phyloP scores from a whole-genome alignment of 2,329 filamentous ascomycete species.

The Moelleriella libera region DNA sequence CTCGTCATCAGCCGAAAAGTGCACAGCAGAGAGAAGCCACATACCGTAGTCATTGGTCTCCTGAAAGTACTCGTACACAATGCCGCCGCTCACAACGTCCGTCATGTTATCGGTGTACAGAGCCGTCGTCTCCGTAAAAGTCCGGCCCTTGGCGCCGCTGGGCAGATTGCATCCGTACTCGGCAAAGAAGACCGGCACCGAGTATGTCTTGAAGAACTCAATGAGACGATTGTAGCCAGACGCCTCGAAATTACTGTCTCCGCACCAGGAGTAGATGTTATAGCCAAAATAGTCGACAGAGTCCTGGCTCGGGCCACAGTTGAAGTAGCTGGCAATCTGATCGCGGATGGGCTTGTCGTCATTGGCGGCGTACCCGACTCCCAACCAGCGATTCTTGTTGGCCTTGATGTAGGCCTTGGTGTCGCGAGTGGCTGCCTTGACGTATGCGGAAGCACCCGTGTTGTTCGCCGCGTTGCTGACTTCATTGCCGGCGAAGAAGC shows the following conservation, averaged over 20 bases:
- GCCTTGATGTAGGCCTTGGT: conserved; percentile 85
- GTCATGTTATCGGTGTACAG: conserved; percentile 76
- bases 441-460: conserved; percentile 80
- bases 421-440: conserved; percentile 95
- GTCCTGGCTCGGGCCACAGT: conserved; percentile 55
- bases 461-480: conserved; percentile 83
- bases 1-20: not conserved
- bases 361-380: conserved; percentile 92
- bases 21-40: conserved; percentile 9
- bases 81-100: conserved; percentile 80
- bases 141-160: conserved; percentile 49
- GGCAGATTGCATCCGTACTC: conserved; percentile 90
- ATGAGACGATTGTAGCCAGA: conserved; percentile 78
- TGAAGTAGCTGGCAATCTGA: conserved; percentile 83
- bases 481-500: conserved; percentile 98
- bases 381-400: conserved; percentile 63
- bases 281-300: conserved; percentile 97
- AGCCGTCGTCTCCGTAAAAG: conserved; percentile 72
- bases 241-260: conserved; percentile 57
- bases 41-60: conserved; percentile 76
- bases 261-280: conserved; percentile 99
- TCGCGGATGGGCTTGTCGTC: conserved; percentile 75
- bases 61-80: conserved; percentile 98
- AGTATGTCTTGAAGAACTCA: conserved; percentile 76
- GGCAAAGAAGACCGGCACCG: conserved; percentile 92